These are phyloP conservation scores for Protomyces inouyei DNA, from an alignment of 1,139 yeast species.

Conservation along the genomic window DNA sequence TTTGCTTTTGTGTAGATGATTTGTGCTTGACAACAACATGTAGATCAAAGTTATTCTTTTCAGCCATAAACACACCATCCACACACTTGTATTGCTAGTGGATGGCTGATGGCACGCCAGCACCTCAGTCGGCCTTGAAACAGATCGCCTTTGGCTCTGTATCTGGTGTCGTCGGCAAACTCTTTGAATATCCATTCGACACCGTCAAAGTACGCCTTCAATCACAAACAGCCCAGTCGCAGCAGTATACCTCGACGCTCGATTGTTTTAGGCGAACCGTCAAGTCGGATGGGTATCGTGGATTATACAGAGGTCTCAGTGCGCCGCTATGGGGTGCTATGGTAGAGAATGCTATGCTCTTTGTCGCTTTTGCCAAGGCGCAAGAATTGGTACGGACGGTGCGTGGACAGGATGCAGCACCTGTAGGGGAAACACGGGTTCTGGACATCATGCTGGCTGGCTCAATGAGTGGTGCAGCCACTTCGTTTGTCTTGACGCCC, in stretches of 20 bases:
- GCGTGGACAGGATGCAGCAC: slow-evolving; percentile 25
- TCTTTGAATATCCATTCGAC: slow-evolving; percentile 87
- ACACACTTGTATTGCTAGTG: background rate
- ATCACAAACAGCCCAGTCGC: slow-evolving; percentile 52
- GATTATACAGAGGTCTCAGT: slow-evolving; percentile 62
- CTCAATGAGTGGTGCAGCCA: slow-evolving; percentile 74
- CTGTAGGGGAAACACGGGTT: slow-evolving; percentile 41
- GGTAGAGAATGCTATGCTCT: slow-evolving; percentile 71
- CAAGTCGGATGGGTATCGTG: slow-evolving; percentile 60
- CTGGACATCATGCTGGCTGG: slow-evolving; percentile 57
- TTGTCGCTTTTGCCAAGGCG: slow-evolving; percentile 40
- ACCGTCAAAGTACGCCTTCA: slow-evolving; percentile 87
- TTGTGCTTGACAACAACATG: no score
- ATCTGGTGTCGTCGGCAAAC: slow-evolving; percentile 79
- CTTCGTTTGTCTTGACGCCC: slow-evolving; percentile 83
- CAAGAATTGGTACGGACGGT: slow-evolving; percentile 3
- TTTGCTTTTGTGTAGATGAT: background rate
- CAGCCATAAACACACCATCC: no score
- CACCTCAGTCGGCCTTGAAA: slow-evolving; percentile 1
- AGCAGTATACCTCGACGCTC: slow-evolving; percentile 49
- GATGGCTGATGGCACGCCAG: background rate
- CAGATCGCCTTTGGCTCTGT: slow-evolving; percentile 32
- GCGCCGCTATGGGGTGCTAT: slow-evolving; percentile 88
- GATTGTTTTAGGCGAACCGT: slow-evolving; percentile 61
- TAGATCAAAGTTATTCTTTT: no score